Conservation (phyloP, 202 grass and related monocot genomes). For the Miscanthus sacchariflorus region DNA sequence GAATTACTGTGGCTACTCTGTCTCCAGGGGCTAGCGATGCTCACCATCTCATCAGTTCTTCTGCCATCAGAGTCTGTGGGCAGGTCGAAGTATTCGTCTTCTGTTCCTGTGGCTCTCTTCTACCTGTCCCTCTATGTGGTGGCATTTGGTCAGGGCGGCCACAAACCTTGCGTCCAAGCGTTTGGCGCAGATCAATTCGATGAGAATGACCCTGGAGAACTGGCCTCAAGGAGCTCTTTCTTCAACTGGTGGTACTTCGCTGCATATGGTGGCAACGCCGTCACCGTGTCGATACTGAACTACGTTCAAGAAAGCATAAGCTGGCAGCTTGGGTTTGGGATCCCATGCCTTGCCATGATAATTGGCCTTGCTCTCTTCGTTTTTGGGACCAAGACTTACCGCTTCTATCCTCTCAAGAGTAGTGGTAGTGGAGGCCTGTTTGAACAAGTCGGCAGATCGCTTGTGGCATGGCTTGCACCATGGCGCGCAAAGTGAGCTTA, state of each 20-base stretch:
- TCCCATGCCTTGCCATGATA: constrained; percentile 57
- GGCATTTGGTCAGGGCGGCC: constrained; percentile 60
- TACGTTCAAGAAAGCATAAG: constrained; percentile 72
- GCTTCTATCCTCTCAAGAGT: constrained; percentile 41
- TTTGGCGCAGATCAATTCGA: constrained; percentile 79
- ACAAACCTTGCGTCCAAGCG: constrained; percentile 69
- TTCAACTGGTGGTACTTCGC: constrained; percentile 82
- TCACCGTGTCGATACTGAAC: constrained; percentile 35
- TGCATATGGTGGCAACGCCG: not conserved
- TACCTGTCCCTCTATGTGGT: constrained; percentile 68
- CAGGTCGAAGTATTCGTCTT: not conserved
- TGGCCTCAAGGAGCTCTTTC: constrained; percentile 52
- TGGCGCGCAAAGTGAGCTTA: constrained; percentile 40
- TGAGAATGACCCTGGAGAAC: constrained; percentile 53
- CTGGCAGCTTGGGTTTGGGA: constrained; percentile 75
- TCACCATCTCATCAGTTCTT: constrained; percentile 52
- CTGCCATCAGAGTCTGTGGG: not conserved
- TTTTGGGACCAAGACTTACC: constrained; percentile 56
- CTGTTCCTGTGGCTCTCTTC: constrained; percentile 43
- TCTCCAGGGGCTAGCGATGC: constrained; percentile 44
- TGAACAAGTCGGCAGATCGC: not conserved
- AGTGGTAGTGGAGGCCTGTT: constrained; percentile 2
- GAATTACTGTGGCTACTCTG: not conserved
- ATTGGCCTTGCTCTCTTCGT: constrained; percentile 54
- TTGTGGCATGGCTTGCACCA: not conserved